A percentile compares a stretch with the other conserved stretches of the same genome.
These are phyloP conservation scores for Anethum foeniculum DNA, from an alignment of 140 eudicot species.

Conservation along the genomic window DNA sequence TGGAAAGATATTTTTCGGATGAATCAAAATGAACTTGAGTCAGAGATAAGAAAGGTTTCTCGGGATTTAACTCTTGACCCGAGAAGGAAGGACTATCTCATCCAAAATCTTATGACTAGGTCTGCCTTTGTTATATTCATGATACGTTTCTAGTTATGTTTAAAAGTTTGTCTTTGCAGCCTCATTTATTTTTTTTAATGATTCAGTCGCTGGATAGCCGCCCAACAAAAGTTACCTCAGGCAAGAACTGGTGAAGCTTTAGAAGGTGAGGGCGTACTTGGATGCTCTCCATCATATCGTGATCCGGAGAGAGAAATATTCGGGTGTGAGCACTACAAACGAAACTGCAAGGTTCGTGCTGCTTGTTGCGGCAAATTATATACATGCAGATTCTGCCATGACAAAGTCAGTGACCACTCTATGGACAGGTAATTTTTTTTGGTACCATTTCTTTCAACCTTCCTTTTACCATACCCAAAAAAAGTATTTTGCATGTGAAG, in stretches of 20 bases:
- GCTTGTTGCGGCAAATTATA: conserved; percentile 90
- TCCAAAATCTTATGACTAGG: conserved; percentile 99
- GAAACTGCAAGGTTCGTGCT: conserved; percentile 98
- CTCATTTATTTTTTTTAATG: conserved; percentile 11
- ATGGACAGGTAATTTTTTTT: conserved; percentile 71
- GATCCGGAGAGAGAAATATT: conserved; percentile 67
- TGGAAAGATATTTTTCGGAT: conserved; percentile 98
- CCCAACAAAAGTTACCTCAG: conserved; percentile 79
- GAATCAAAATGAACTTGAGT: conserved; percentile 98
- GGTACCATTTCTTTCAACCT: not conserved
- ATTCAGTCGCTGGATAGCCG: conserved; percentile 92
- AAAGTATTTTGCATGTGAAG: not conserved
- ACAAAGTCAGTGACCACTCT: conserved; percentile 95
- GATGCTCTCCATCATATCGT: conserved; percentile 84
- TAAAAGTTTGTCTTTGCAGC: not conserved
- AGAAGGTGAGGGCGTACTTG: conserved; percentile 48
- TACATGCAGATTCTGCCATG: conserved; percentile 95
- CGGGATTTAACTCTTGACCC: conserved; percentile 99
- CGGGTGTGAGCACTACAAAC: conserved; percentile 97
- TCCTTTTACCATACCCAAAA: not conserved
- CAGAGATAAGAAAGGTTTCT: conserved; percentile 96
- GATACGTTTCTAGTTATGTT: not conserved
- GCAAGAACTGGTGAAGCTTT: conserved; percentile 54
- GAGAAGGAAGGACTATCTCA: conserved; percentile 91
- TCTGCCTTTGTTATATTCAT: conserved; percentile 17